Evolutionary conservation across 441 rosid genomes (phyloP).

Genomic region (Pelargonium cotyledonis): DNA sequence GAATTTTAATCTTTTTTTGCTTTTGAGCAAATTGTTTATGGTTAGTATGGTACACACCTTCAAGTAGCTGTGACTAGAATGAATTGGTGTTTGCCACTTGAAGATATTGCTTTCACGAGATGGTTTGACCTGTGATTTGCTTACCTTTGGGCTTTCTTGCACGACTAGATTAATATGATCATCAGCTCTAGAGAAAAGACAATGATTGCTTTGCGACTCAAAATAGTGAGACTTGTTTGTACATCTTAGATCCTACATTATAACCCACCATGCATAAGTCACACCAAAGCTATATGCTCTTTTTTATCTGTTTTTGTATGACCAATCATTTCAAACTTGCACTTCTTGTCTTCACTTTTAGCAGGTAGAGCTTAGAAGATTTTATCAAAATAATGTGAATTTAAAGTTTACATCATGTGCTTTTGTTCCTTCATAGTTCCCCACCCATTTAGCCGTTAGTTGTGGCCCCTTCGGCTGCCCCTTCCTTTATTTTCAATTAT

Average conservation of each 20-base stretch:
- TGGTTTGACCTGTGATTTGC: background rate
- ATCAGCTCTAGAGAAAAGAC: background rate
- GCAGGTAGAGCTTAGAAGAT: too few species aligned
- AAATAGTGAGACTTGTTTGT: background rate
- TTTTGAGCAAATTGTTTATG: background rate
- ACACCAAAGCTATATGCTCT: background rate
- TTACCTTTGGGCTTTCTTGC: background rate
- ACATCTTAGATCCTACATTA: background rate
- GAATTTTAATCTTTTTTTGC: too few species aligned
- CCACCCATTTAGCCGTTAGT: too few species aligned
- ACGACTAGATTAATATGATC: background rate
- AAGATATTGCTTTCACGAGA: background rate
- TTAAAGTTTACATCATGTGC: background rate
- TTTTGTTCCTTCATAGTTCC: background rate
- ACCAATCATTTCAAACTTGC: background rate
- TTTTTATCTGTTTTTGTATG: background rate
- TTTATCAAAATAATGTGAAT: too few species aligned
- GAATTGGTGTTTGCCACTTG: slow-evolving; percentile 1
- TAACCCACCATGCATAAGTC: background rate
- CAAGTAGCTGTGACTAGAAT: background rate
- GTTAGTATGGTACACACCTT: background rate
- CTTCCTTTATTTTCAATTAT: too few species aligned
- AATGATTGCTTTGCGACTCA: background rate
- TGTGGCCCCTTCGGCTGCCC: too few species aligned
- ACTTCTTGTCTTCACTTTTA: too few species aligned